Evolutionary conservation across 2,329 filamentous ascomycete species (phyloP).

Genomic region (Scedosporium minutisporum): DNA sequence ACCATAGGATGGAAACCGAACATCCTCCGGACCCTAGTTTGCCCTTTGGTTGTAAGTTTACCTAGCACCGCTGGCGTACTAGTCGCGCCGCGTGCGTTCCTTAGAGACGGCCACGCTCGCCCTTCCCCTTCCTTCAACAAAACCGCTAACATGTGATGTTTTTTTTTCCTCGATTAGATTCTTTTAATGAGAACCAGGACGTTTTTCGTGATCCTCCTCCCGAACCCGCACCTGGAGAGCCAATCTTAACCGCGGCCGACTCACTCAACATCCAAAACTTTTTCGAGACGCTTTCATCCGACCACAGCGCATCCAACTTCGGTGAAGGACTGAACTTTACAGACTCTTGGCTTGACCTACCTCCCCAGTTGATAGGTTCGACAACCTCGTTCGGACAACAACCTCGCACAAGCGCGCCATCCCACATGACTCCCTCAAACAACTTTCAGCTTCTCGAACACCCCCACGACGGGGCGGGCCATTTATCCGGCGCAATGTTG

Average conservation of each 20-base stretch:
- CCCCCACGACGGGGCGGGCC: too few species aligned
- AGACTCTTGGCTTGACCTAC: slow-evolving; percentile 47
- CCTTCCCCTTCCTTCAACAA: neutral
- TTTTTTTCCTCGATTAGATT: neutral
- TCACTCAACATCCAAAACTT: slow-evolving; percentile 48
- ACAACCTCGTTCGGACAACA: slow-evolving; percentile 53
- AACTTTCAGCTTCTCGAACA: too few species aligned
- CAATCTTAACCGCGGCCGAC: slow-evolving; percentile 55
- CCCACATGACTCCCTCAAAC: too few species aligned
- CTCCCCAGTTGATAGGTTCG: slow-evolving; percentile 56
- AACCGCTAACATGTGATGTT: neutral
- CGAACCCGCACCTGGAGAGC: slow-evolving; percentile 53
- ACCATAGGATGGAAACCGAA: slow-evolving; percentile 50
- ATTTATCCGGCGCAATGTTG: too few species aligned
- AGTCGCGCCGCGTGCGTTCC: neutral
- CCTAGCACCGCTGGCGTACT: neutral
- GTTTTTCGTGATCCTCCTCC: slow-evolving; percentile 35
- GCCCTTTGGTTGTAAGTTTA: slow-evolving; percentile 58
- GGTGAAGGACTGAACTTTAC: slow-evolving; percentile 41
- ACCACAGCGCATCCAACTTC: slow-evolving; percentile 38
- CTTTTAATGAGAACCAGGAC: neutral
- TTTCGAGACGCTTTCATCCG: slow-evolving; percentile 43
- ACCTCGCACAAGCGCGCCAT: slow-evolving; percentile 13
- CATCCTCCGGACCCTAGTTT: slow-evolving; percentile 35
- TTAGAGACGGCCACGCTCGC: too few species aligned